Base-by-base conservation (phyloP, 805 yeast species). In the Ogataea trehalophila region DNA sequence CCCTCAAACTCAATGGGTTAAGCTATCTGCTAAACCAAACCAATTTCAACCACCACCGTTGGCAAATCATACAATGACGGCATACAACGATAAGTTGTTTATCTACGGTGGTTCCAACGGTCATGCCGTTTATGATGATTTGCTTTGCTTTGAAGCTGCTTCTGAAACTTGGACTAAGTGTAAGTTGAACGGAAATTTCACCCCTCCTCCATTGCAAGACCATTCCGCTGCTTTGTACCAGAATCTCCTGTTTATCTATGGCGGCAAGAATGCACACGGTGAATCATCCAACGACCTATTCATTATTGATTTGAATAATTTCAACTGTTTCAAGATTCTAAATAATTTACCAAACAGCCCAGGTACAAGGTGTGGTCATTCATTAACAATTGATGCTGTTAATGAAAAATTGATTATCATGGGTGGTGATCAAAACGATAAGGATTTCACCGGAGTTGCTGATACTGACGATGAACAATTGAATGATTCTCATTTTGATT, bases 381-480 rank as follows among this genome's bases (percentile, higher is more conserved):
- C 96, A 7, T 70, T 92, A 68, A 82, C 97, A 1, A 83, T 80
- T 45, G 65, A 86, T 47, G 72, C 83, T 42, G 77, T 74, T 23
- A 79, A 79, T 51, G 80, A 87, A 59, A 87, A 83, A 66, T 60
- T 92, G 34, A 62, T 91, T 13, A 79, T 92, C 15, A 83, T 95
- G 87, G 99, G 99, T 39, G 98, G 99, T 49, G 96, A 89, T 65
- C 77, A 81, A 55, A 77, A 80, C 53, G 92, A 87, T 48, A 80
- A 79, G 46, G 75, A 78, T 57, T 60, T 62, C 41, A 37, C 48
- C 6, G 52, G 53, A 36, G 56, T 61, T 9, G 50, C 56, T 9
- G 62, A 57, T 39, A 48, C 56, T 5, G 41, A 51, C 31, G 54
- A 54, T 42, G 44, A 51, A 8, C 44, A 47, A 3, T 55, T 67